Conservation (phyloP, 768 basidiomycete species). For the Tricholoma flavovirens region DNA sequence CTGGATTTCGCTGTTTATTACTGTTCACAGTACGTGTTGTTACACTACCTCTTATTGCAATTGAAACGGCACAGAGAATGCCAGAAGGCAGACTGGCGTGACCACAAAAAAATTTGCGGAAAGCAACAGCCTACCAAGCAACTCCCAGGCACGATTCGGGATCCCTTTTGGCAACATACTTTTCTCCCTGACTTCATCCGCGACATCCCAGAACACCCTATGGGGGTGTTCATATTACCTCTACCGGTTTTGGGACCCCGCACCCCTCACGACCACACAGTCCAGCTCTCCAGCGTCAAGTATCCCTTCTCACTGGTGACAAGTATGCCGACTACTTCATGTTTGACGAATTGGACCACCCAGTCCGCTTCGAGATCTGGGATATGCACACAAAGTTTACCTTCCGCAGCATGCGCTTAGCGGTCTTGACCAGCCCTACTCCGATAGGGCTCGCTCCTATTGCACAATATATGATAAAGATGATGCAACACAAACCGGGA, state of each 20-base stretch:
- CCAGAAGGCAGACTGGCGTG: conserved; percentile 14
- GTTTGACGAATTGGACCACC: conserved; percentile 12
- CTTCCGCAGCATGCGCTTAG: conserved; percentile 10
- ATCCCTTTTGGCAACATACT: conserved; percentile 9
- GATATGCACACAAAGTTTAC: conserved; percentile 9
- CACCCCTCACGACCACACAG: conserved; percentile 7
- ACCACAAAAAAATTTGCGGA: conserved; percentile 14
- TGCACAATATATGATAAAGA: conserved; percentile 15
- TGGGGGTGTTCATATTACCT: conserved; percentile 1
- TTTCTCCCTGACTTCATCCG: conserved; percentile 3
- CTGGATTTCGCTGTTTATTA: conserved; percentile 14
- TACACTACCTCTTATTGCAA: not conserved
- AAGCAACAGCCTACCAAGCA: conserved; percentile 14
- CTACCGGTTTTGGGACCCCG: conserved; percentile 8
- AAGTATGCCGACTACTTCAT: conserved; percentile 16
- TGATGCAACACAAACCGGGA: conserved; percentile 11
- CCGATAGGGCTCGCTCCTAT: conserved; percentile 5
- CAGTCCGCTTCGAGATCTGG: conserved; percentile 10
- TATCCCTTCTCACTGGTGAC: conserved; percentile 13
- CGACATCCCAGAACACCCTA: not conserved
- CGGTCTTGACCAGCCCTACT: conserved; percentile 2
- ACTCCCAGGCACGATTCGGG: conserved; percentile 15
- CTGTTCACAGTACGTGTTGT: conserved; percentile 12
- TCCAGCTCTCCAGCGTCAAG: conserved; percentile 14
- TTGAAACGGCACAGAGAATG: conserved; percentile 8